Evolutionary conservation across 108 stramenopile species (phyloP).

Genomic region (Mayamaea pseudoterrestris): DNA sequence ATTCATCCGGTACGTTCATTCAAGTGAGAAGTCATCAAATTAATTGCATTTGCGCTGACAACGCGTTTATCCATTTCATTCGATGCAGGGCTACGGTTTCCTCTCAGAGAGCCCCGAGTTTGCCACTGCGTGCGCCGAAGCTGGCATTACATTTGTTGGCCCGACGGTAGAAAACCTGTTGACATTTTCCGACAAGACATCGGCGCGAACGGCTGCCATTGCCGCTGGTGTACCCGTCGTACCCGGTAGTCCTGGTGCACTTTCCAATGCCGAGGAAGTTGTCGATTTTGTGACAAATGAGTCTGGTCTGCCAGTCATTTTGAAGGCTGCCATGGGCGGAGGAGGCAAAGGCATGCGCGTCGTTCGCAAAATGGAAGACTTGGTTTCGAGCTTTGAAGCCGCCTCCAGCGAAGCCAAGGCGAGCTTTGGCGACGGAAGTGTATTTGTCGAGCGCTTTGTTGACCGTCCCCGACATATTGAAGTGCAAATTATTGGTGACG

Average conservation of each 20-base stretch:
- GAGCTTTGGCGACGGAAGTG: constrained; percentile 72
- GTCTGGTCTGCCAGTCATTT: constrained; percentile 80
- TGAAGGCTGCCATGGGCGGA: constrained; percentile 76
- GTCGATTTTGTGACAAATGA: constrained; percentile 41
- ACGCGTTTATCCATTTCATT: no score
- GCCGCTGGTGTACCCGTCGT: constrained; percentile 70
- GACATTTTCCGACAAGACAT: constrained; percentile 81
- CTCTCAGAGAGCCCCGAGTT: constrained; percentile 69
- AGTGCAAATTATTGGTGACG: constrained; percentile 92
- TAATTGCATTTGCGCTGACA: constrained; percentile 4
- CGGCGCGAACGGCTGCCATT: constrained; percentile 69
- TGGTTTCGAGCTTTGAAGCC: constrained; percentile 45
- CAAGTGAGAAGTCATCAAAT: no score
- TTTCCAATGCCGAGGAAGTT: constrained; percentile 26
- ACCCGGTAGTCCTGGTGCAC: constrained; percentile 66
- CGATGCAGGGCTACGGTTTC: constrained; percentile 70
- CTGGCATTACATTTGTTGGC: constrained; percentile 79
- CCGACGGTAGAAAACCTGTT: constrained; percentile 70
- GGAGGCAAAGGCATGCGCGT: constrained; percentile 92
- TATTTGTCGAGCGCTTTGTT: constrained; percentile 78
- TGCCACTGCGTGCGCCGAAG: constrained; percentile 54
- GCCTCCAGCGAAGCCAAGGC: constrained; percentile 63
- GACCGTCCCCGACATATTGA: constrained; percentile 90
- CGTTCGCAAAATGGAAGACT: constrained; percentile 45
- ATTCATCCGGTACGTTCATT: constrained; percentile 90